Evolutionary conservation across 306 rosid genomes (phyloP), one percentile per base, ranked within the genome.

Genomic region (Corylus americana): DNA sequence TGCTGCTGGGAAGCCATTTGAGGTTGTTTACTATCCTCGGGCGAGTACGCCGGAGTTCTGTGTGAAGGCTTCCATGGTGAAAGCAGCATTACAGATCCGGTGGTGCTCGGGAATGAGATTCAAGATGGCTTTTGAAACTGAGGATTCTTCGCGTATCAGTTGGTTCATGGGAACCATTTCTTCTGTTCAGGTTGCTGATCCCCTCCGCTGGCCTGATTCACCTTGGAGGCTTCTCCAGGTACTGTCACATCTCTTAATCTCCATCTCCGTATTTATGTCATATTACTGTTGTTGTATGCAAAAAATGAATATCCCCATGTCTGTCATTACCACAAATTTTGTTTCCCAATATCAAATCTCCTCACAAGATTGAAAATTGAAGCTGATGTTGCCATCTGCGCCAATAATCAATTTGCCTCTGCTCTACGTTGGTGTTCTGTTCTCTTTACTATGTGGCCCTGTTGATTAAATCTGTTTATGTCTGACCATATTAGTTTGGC

Each of bases 151-250:
- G 0, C 88, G 97, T 64, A 91, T 93, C 31, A 86, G 93, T 76
- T 93, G 99, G 96, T 96, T 93, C 82, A 89, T 91, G 96, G 99
- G 99, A 53, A 93, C 97, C 16, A 84, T 96, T 44, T 90, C 97
- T 62, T 89, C 90, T 1, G 98, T 86, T 76, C 97, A 90, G 74
- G 91, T 84, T 53, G 84, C 97, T 17, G 99, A 96, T 84, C 87
- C 96, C 37, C 59, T 89, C 53, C 84, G 83, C 45, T 91, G 99
- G 99, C 97, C 99, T 3, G 89, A 87, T 51, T 96, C 99, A 27
- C 98, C 99, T 76, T 96, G 98, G 99, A 86, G 96, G 77, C 91
- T 86, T 85, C 99, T 96, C 47, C 97, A 90, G 99, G 99, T 95
- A 92, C 80, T 70, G 37, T 78, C 61, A 70, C 74, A 4, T 78